Base-by-base conservation (phyloP, 225 moss, liverwort and hornwort genomes). In the Pseudoscleropodium purum region DNA sequence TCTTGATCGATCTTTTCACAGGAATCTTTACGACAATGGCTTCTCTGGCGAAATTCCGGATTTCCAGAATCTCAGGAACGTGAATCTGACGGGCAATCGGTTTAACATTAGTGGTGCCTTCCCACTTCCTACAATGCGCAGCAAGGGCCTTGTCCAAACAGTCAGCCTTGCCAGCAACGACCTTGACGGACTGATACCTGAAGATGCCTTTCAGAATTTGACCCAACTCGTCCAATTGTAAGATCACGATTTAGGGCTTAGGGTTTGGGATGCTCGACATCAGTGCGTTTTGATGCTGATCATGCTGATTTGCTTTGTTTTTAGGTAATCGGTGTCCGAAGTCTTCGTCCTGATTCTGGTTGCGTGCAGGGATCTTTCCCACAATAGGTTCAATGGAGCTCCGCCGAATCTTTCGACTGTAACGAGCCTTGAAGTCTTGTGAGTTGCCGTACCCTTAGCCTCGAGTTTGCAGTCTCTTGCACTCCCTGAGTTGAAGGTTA, bases 11-110 rank as follows among this genome's bases (percentile, higher is more conserved):
- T 56, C 37, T 13, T 37, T 49, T 79, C 24, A 34, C 49, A 89
- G 88, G 61, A 66, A 89, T 60, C 82, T 91, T 75, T 86, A 86
- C 18, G 82, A 89, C 34, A 91, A 91, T 88, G 68, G 16, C 13
- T 91, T 89, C 60, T 30, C 6, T 17, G 88, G 91, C 9, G 60
- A 52, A 57, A 82, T 91, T 68, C 88, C 86, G 16, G 26, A 88
- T 36, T 82, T 91, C 26, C 8, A 4, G 36, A 11, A 11, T 34
- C 84, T 87, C 20, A 67, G 18, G 76, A 82, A 79, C 66, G 51
- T 87, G 66, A 74, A 90, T 84, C 39, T 90, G 54, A 63, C 30
- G 24, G 90, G 88, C 73, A 90, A 90, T 72, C 70, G 37, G 29
- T 87, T 90, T 33, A 87, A 7, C 51, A 86, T 10, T 52, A 29